phyloP scores from a whole-genome alignment of 208 protist species.

The Crithidia thermophila region DNA sequence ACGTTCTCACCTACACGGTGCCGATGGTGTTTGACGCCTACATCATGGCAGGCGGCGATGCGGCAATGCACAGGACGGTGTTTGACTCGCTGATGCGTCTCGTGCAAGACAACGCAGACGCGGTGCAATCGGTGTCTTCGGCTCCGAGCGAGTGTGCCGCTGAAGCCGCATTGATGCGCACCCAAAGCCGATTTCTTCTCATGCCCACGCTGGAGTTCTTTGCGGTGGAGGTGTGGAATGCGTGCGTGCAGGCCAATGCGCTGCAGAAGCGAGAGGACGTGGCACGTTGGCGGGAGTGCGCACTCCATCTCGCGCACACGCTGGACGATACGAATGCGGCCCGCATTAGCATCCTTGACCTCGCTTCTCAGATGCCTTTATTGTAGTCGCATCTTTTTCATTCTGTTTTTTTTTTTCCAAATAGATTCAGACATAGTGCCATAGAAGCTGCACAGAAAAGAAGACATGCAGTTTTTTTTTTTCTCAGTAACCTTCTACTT shows the following conservation, averaged over 20 bases:
- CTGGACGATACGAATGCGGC: slow-evolving; percentile 30
- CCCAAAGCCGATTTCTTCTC: no score
- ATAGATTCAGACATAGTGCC: slow-evolving; percentile 20
- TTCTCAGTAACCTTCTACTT: no score
- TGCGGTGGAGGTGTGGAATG: slow-evolving; percentile 81
- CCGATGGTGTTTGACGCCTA: slow-evolving; percentile 9
- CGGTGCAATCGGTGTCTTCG: not conserved
- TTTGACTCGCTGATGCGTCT: not conserved
- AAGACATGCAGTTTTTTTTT: no score
- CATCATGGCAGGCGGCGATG: not conserved
- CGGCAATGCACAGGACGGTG: not conserved
- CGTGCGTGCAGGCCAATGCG: slow-evolving; percentile 44
- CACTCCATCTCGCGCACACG: slow-evolving; percentile 20
- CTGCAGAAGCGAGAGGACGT: slow-evolving; percentile 19
- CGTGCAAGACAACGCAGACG: not conserved
- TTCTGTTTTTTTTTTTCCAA: slow-evolving; percentile 24
- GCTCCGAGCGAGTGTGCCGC: not conserved
- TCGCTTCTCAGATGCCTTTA: slow-evolving; percentile 45
- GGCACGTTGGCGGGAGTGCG: slow-evolving; percentile 26
- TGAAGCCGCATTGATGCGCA: no score
- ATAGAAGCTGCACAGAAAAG: no score
- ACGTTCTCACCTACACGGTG: not conserved
- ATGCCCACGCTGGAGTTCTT: slow-evolving; percentile 66
- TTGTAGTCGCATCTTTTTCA: slow-evolving; percentile 19
- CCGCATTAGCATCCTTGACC: slow-evolving; percentile 30